phyloP scores from a whole-genome alignment of 768 basidiomycete genomes.

The Suillus fuscotomentosus region DNA sequence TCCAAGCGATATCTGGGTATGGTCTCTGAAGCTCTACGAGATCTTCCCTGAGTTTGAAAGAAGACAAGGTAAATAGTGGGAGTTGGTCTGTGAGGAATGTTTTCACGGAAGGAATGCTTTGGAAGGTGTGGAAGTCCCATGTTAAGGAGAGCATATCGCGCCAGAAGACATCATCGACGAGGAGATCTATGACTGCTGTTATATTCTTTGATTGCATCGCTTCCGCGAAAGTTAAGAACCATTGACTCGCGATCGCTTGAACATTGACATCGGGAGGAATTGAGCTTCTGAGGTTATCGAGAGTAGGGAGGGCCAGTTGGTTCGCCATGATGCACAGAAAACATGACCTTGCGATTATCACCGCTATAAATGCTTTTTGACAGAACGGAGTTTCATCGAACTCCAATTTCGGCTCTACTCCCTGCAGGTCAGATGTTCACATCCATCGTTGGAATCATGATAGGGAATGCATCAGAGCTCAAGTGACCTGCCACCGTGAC shows the following conservation, averaged over 20 bases:
- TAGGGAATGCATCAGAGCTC: neutral
- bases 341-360: neutral
- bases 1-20: conserved; percentile 38
- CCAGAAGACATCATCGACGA: conserved; percentile 46
- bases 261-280: conserved; percentile 36
- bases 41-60: conserved; percentile 24
- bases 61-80: conserved; percentile 14
- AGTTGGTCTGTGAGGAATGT: conserved; percentile 50
- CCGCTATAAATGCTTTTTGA: neutral
- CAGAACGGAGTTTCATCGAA: neutral
- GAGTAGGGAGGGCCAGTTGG: conserved; percentile 20
- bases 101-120: conserved; percentile 38
- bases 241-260: conserved; percentile 33
- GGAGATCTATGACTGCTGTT: conserved; percentile 32
- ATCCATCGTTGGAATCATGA: neutral
- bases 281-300: conserved; percentile 19
- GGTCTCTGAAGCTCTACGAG: conserved; percentile 22
- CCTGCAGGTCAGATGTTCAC: neutral
- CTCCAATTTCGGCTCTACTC: neutral
- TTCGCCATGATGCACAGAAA: neutral
- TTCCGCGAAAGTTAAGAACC: conserved; percentile 41
- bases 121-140: conserved; percentile 62
- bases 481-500: neutral
- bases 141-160: conserved; percentile 61
- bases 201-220: conserved; percentile 33